Evolutionary conservation across 441 rosid genomes (phyloP).

Genomic region (Lepidium campestre): DNA sequence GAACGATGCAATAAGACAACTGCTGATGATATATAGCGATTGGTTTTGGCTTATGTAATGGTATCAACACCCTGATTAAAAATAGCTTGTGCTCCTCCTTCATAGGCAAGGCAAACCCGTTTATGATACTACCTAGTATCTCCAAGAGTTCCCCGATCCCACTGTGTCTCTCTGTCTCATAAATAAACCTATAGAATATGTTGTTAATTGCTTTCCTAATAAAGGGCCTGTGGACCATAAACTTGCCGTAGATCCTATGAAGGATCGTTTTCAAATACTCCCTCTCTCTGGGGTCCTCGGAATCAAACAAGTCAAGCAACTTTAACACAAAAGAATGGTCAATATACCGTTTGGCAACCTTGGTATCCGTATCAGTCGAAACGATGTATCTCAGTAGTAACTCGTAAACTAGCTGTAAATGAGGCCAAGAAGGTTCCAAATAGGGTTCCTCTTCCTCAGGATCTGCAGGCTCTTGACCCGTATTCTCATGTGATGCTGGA

Average conservation of each 20-base stretch:
- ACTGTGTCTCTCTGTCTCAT: conserved; percentile 83
- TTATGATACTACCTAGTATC: conserved; percentile 87
- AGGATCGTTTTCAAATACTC: conserved; percentile 86
- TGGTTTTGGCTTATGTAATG: conserved; percentile 87
- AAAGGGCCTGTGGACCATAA: conserved; percentile 85
- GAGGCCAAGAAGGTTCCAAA: conserved; percentile 89
- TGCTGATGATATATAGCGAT: conserved; percentile 79
- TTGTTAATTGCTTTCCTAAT: conserved; percentile 87
- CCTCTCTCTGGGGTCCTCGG: conserved; percentile 84
- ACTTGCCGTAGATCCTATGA: conserved; percentile 81
- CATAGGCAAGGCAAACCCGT: conserved; percentile 97
- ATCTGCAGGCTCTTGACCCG: conserved; percentile 72
- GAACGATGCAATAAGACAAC: conserved; percentile 79
- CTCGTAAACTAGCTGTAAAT: conserved; percentile 84
- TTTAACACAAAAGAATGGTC: conserved; percentile 89
- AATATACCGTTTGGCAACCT: conserved; percentile 76
- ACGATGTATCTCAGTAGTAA: conserved; percentile 61
- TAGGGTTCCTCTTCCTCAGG: conserved; percentile 92
- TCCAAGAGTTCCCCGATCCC: conserved; percentile 90
- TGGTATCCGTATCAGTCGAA: conserved; percentile 67
- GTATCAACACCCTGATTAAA: conserved; percentile 80
- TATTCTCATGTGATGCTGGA: conserved; percentile 71
- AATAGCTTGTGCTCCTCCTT: conserved; percentile 93
- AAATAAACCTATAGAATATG: conserved; percentile 77
- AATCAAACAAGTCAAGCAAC: conserved; percentile 81